phyloP scores from a whole-genome alignment of 1,139 yeast genomes.

The Maudiozyma humilis region DNA sequence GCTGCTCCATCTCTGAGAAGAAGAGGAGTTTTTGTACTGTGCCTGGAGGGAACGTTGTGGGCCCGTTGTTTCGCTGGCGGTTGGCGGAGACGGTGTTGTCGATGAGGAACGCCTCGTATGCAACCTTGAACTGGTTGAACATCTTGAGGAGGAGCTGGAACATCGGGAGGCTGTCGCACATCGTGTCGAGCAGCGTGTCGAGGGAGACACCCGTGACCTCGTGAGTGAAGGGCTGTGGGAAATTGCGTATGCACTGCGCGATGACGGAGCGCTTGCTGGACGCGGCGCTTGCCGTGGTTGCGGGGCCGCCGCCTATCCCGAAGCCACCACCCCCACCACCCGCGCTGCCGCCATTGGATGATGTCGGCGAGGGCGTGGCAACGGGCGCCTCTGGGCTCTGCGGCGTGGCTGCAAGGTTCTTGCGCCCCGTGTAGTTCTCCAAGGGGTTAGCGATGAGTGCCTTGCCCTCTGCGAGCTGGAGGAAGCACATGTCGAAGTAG shows the following conservation, averaged over 20 bases:
- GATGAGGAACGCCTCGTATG: conserved; percentile 16
- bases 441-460: conserved; percentile 23
- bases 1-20: conserved; percentile 20
- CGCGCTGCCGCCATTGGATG: not conserved
- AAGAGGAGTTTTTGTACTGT: conserved; percentile 10
- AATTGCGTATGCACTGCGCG: conserved; percentile 14
- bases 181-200: conserved; percentile 12
- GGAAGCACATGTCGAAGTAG: conserved; percentile 26
- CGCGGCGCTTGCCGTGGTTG: conserved; percentile 9
- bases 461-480: conserved; percentile 19
- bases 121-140: conserved; percentile 15
- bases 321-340: not conserved
- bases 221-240: conserved; percentile 23
- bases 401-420: conserved; percentile 8
- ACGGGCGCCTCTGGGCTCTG: conserved; percentile 9
- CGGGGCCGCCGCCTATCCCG: not conserved
- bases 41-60: conserved; percentile 7
- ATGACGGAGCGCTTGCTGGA: not conserved
- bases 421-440: conserved; percentile 18
- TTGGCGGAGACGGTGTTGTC: too few relatives aligned
- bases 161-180: conserved; percentile 21
- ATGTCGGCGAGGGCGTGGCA: conserved; percentile 1
- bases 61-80: too few relatives aligned
- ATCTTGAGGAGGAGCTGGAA: conserved; percentile 18
- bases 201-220: conserved; percentile 16